These are phyloP conservation scores for Rugosomyces carneus DNA, from an alignment of 1,284 basidiomycete species.

Conservation along the genomic window DNA sequence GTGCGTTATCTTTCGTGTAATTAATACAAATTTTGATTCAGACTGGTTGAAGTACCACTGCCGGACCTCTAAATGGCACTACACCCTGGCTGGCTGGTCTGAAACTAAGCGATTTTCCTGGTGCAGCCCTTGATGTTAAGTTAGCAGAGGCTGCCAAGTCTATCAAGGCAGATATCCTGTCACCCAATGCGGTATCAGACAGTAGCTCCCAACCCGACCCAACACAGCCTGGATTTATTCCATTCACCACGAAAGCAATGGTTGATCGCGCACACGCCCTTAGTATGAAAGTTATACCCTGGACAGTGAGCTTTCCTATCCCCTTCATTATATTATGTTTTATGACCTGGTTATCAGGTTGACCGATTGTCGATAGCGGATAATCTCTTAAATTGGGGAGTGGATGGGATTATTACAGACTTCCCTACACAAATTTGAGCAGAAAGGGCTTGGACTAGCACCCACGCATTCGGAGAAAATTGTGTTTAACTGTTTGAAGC, in stretches of 20 bases:
- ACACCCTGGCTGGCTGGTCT: slow-evolving; percentile 63
- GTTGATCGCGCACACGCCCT: slow-evolving; percentile 54
- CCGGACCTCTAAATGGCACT: slow-evolving; percentile 28
- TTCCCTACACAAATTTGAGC: slow-evolving; percentile 48
- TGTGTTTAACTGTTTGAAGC: slow-evolving; percentile 51
- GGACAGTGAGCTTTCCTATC: too few species aligned
- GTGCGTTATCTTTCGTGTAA: too few species aligned
- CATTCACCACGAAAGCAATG: slow-evolving; percentile 66
- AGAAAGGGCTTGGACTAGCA: slow-evolving; percentile 43
- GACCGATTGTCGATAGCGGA: slow-evolving; percentile 57
- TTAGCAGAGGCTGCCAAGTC: slow-evolving; percentile 63
- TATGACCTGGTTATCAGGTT: slow-evolving; percentile 34
- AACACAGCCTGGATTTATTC: slow-evolving; percentile 36
- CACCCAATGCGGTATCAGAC: slow-evolving; percentile 41
- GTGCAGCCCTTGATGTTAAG: slow-evolving; percentile 44
- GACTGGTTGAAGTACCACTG: slow-evolving; percentile 14
- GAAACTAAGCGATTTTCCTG: slow-evolving; percentile 50
- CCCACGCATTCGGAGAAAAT: slow-evolving; percentile 49
- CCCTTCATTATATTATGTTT: too few species aligned
- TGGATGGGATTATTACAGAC: slow-evolving; percentile 72
- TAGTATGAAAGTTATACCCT: slow-evolving; percentile 56
- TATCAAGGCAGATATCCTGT: slow-evolving; percentile 64
- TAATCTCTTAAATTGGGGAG: slow-evolving; percentile 51
- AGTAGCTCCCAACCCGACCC: slow-evolving; percentile 38
- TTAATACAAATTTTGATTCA: neutral